A percentile compares a stretch with the other conserved stretches of the same genome.
Evolutionary conservation across 768 basidiomycete species (phyloP).

Genomic region (Boletus fagicola): DNA sequence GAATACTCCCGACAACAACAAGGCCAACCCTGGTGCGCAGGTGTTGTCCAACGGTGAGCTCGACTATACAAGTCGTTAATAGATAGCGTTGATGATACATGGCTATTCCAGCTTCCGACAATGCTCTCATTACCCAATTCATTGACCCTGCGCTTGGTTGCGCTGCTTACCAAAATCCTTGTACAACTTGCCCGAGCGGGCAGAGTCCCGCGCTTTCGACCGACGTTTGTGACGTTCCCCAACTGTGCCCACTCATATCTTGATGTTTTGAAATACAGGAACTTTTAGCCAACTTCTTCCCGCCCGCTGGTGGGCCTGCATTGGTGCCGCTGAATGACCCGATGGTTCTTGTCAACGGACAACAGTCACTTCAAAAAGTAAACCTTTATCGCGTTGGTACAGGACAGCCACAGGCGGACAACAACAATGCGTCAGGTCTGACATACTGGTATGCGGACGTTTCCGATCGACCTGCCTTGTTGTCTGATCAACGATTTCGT

Average conservation of each 20-base stretch:
- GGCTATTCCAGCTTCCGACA: constrained; percentile 23
- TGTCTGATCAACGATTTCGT: background rate
- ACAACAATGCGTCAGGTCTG: constrained; percentile 20
- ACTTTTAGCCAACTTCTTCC: constrained; percentile 24
- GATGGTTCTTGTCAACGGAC: constrained; percentile 27
- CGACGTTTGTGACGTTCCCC: constrained; percentile 10
- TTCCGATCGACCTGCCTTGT: background rate
- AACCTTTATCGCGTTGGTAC: constrained; percentile 29
- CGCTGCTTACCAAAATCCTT: constrained; percentile 26
- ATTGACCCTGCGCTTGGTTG: constrained; percentile 28
- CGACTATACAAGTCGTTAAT: background rate
- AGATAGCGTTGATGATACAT: background rate
- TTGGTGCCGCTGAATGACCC: constrained; percentile 27
- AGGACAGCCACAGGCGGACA: constrained; percentile 27
- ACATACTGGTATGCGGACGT: constrained; percentile 21
- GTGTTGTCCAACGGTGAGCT: constrained; percentile 26
- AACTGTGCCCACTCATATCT: background rate
- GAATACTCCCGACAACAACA: constrained; percentile 24
- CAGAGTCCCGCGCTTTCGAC: constrained; percentile 22
- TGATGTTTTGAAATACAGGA: constrained; percentile 16
- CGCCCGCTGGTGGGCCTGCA: constrained; percentile 25
- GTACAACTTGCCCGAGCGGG: constrained; percentile 23
- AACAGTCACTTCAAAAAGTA: constrained; percentile 26
- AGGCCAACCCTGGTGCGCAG: constrained; percentile 25
- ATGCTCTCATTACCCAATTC: constrained; percentile 25